phyloP scores from a whole-genome alignment of 495 filamentous ascomycete species.

The Aspergillus mulundensis region DNA sequence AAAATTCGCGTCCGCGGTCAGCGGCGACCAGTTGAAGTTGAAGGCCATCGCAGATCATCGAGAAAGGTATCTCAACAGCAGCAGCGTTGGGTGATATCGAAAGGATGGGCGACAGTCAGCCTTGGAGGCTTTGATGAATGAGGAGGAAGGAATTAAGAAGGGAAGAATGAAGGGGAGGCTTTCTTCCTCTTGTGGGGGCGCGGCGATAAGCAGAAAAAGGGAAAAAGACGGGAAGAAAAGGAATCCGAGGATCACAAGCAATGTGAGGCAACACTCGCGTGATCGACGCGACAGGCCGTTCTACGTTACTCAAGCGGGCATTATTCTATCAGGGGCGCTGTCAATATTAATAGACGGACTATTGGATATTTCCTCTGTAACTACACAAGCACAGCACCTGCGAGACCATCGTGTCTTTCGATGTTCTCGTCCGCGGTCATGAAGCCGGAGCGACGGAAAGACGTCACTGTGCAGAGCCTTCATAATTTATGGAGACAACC shows the following conservation, averaged over 20 bases:
- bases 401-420: neutral
- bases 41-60: conserved; percentile 74
- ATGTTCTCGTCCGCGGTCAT: neutral
- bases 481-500: conserved; percentile 3
- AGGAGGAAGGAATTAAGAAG: neutral
- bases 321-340: neutral
- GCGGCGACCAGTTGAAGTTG: conserved; percentile 99
- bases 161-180: conserved; percentile 3
- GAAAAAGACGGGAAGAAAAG: conserved; percentile 15
- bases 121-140: conserved; percentile 13
- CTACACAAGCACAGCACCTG: neutral
- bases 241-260: conserved; percentile 22
- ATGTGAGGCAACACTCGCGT: conserved; percentile 15
- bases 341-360: neutral
- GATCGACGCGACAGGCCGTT: conserved; percentile 17
- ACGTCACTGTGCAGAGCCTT: conserved; percentile 18
- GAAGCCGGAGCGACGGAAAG: conserved; percentile 5
- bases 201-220: conserved; percentile 19
- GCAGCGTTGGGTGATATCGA: neutral
- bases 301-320: neutral
- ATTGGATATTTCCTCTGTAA: neutral
- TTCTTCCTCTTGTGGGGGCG: conserved; percentile 2
- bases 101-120: neutral
- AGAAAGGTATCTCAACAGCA: conserved; percentile 16
- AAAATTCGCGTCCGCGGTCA: conserved; percentile 87